Percentiles rank a stretch among this genome's conserved stretches.
These are phyloP conservation scores for Peltaster fructicola DNA, from an alignment of 2,329 filamentous ascomycete species.

Conservation along the genomic window DNA sequence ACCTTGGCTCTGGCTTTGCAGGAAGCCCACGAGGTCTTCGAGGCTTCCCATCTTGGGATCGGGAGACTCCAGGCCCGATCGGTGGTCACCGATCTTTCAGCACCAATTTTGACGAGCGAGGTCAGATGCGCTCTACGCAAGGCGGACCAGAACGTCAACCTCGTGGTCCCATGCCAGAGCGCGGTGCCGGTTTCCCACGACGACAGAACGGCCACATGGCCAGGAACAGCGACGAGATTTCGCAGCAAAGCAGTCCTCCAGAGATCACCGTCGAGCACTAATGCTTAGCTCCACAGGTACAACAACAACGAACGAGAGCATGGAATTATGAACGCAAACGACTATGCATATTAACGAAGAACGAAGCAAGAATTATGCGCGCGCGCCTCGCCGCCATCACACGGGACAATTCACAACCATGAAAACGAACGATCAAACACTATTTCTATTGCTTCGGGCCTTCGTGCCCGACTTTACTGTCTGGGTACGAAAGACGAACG, in stretches of 20 bases:
- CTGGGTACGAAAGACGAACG: too few relatives aligned
- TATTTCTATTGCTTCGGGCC: too few relatives aligned
- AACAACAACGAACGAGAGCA: too few relatives aligned
- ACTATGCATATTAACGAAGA: too few relatives aligned
- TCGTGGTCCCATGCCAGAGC: conserved; percentile 42
- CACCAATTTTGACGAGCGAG: conserved; percentile 38
- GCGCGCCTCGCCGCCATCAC: too few relatives aligned
- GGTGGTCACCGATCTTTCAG: conserved; percentile 47
- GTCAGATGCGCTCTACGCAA: conserved; percentile 27
- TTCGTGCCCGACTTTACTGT: too few relatives aligned
- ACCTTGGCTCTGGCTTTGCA: conserved; percentile 30
- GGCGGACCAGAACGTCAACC: conserved; percentile 41
- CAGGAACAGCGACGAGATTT: conserved; percentile 46
- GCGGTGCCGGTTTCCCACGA: conserved; percentile 38
- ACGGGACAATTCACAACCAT: too few relatives aligned
- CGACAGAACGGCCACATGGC: conserved; percentile 44
- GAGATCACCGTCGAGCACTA: conserved; percentile 46
- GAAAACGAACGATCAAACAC: too few relatives aligned
- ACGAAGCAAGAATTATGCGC: too few relatives aligned
- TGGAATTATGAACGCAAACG: too few relatives aligned
- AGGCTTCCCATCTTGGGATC: conserved; percentile 44
- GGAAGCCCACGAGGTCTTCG: conserved; percentile 41
- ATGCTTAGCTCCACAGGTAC: too few relatives aligned
- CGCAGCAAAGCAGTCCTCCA: conserved; percentile 37
- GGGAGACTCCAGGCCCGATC: conserved; percentile 40